Percentiles rank a stretch among this genome's conserved stretches.
Evolutionary conservation across 768 basidiomycete species (phyloP).

Genomic region (Mycena venus): DNA sequence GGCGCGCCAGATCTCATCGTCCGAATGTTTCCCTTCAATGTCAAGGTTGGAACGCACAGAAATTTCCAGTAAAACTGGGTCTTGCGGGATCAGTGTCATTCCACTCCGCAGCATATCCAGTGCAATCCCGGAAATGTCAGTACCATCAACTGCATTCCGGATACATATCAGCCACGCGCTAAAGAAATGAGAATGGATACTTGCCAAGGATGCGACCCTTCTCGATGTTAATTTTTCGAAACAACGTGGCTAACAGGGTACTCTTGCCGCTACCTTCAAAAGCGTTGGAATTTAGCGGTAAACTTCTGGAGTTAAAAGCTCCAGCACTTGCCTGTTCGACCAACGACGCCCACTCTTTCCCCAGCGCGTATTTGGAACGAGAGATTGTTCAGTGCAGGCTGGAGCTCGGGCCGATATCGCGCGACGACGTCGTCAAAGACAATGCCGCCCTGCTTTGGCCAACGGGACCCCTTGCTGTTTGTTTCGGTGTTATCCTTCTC

Average conservation of each 20-base stretch:
- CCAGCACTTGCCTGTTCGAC: not conserved
- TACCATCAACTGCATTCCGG: not conserved
- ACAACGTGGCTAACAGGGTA: slow-evolving; percentile 8
- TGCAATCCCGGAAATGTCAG: slow-evolving; percentile 4
- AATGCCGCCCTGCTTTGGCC: slow-evolving; percentile 13
- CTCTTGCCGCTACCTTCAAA: slow-evolving; percentile 11
- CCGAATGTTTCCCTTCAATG: slow-evolving; percentile 15
- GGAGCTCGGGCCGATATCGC: slow-evolving; percentile 15
- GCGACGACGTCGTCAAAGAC: not conserved
- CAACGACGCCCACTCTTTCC: slow-evolving; percentile 5
- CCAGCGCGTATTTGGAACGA: slow-evolving; percentile 14
- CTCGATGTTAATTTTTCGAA: slow-evolving; percentile 16
- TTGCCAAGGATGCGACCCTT: not conserved
- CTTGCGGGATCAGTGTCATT: slow-evolving; percentile 15
- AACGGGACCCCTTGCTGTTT: not conserved
- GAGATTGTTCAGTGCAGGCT: not conserved
- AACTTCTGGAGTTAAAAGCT: not conserved
- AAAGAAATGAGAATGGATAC: not conserved
- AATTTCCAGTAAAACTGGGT: slow-evolving; percentile 13
- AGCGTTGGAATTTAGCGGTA: not conserved
- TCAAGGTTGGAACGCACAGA: slow-evolving; percentile 12
- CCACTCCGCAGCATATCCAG: slow-evolving; percentile 10
- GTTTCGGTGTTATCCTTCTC: not conserved
- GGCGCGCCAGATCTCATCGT: slow-evolving; percentile 10
- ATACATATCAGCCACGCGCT: not conserved